phyloP scores from a whole-genome alignment of 495 filamentous ascomycete genomes.

The Jackrogersella minutella region DNA sequence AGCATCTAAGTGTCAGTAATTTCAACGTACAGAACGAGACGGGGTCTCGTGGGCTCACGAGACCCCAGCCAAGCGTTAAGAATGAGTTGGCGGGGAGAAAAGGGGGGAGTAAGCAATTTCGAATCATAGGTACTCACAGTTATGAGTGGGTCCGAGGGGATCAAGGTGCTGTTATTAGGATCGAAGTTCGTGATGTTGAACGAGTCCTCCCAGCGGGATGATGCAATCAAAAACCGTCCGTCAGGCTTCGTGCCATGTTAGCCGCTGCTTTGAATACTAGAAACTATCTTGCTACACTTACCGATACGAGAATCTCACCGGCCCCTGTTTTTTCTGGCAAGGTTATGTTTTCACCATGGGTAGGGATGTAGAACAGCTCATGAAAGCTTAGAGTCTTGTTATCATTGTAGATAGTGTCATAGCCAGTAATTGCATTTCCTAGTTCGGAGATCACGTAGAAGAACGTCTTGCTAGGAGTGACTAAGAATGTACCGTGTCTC shows the following conservation, averaged over 20 bases:
- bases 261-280: not conserved
- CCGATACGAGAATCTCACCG: constrained; percentile 68
- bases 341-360: constrained; percentile 52
- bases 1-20: constrained; percentile 16
- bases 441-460: constrained; percentile 74
- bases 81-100: not conserved
- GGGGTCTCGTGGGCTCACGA: not conserved
- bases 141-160: constrained; percentile 57
- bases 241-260: constrained; percentile 57
- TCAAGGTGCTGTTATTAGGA: constrained; percentile 50
- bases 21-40: not conserved
- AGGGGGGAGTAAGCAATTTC: not conserved
- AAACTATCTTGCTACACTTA: constrained; percentile 44
- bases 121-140: constrained; percentile 31
- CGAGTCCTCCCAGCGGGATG: constrained; percentile 66
- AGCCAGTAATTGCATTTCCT: constrained; percentile 63
- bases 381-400: constrained; percentile 56
- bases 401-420: constrained; percentile 62
- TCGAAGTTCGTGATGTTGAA: constrained; percentile 58
- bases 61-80: not conserved
- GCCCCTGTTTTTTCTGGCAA: constrained; percentile 54
- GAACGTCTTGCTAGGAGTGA: constrained; percentile 54
- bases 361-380: constrained; percentile 52
- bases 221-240: constrained; percentile 66
- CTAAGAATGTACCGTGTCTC: constrained; percentile 71